Base-by-base conservation (phyloP, 768 basidiomycete genomes). In the Leccinum disarticulatum region DNA sequence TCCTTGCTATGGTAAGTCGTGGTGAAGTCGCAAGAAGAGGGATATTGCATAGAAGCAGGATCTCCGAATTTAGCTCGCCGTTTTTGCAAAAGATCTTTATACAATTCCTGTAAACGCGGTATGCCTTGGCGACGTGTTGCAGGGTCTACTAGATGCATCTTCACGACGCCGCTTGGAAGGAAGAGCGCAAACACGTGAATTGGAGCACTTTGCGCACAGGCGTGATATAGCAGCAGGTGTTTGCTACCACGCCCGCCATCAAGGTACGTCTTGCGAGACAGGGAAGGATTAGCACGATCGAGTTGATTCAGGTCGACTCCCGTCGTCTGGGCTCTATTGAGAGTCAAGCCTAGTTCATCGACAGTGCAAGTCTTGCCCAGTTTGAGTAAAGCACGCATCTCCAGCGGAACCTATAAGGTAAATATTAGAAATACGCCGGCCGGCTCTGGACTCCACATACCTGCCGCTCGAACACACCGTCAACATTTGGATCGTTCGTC, bases 391-490 rank as follows among this genome's bases (percentile, higher is more conserved):
- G 87, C 92, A 35, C 96, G 90, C 57, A 91, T 81, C 51, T 87
- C 77, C 17, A 96, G 82, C 8, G 97, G 93, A 15, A 98, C 81
- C 93, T 95, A 59, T 25, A 27, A 8, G 58, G 14, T 13, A 36
- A 35, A 56, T 31, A 49, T 57, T 27, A 57, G 30, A 41, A 27
- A 57, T 17, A 1, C 25, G 14, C 35, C 6, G 48, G 19, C 8
- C 6, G 48, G 19, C 8, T 33, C 10, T 15, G 14, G 55, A 30
- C 64, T 79, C 47, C 63, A 43, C 41, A 5, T n/a, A 94, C 93
- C 82, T 98, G 95, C 19, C 88, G 80, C 75, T 99, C 97, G 67
- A 88, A 99, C 4, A 97, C 90, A 1, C 93, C 94, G 66, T 98
- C 94, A 9, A 98, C 93, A 68, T 91, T 93, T 0, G 95, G 92